Evolutionary conservation across 805 yeast genomes (phyloP), one percentile per base, ranked within the genome.

Genomic region (Saturnispora ahearnii): DNA sequence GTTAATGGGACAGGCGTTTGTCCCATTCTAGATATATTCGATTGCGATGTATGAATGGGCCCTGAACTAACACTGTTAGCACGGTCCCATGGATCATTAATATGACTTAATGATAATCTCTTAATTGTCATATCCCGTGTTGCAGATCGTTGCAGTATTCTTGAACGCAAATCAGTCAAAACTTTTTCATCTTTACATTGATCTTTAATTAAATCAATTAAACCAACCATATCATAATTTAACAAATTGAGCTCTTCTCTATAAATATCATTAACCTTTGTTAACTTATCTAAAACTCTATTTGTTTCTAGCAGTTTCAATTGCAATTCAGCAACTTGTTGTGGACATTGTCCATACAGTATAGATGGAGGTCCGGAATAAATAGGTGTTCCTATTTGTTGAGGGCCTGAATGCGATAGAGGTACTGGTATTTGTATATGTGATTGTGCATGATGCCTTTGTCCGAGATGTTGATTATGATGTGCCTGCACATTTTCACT

Each of bases 201-300:
- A 22, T 64, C 68, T 43, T 60, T 65, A 21, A 66, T 33, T 13
- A 64, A 53, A 49, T 79, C 85, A 10, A 81, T 56, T 8, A 81
- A 51, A 36, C 71, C 71, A 3, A 79, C 73, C 63, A 78, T 67
- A 55, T 81, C 87, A 48, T 70, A 57, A 56, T 78, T 79, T 15
- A 76, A 70, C 48, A 70, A 68, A 34, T 73, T 71, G 51, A 77
- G 57, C 45, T 78, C 80, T 5, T 73, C 76, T 31, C 66, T 60
- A 6, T 79, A 69, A 10, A 69, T 56, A 29, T 79, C 84, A 57
- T 75, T 74, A 47, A 73, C 68, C 13, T 70, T 57, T 41, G 70
- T 72, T 41, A 79, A 59, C 36, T 65, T 62, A 11, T 68, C 66
- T 57, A 33, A 24, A 21, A 13, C n/a, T 26, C 28, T 41, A 22